Evolutionary conservation across 805 yeast genomes (phyloP), one percentile per base, ranked within the genome.

Genomic region (Kodamaea hsintzibuensis): DNA sequence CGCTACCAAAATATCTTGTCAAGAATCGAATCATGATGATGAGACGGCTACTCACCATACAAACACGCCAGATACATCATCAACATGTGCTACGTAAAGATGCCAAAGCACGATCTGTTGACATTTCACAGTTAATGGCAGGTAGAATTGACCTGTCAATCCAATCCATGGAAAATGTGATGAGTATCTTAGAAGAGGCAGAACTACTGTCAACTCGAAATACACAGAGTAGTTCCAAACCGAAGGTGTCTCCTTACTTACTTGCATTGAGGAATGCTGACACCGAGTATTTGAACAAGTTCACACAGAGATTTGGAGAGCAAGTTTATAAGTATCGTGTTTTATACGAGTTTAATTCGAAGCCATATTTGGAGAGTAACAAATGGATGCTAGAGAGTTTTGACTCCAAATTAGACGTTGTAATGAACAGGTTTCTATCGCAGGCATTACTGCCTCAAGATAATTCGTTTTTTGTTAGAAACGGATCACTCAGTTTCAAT

Each of bases 81-180:
- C 37, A 44, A n/a, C 37, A 25, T 33, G 38, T 25, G 16, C 37
- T 44, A 44, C 37, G 17, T 6, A 44, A 44, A 17, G 44, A 40
- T 12, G 9, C 17, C 44, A n/a, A 40, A 7, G n/a, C 48, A 13
- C 37, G 38, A 16, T 6, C 45, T 13, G 50, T 51, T 12, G 43
- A 51, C 25, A 27, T 51, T 3, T 17, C 54, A 8, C 19, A 51
- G 22, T 51, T 19, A 49, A 35, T 51, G 50, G 27, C 30, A 6
- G 33, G 33, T 9, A 43, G 52, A 12, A 17, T 47, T 9, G 56
- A 56, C 30, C 52, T 56, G 30, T 51, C 57, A 33, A 56, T 58
- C 27, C 54, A 49, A 46, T 47, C 57, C 8, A 55, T 58, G 59
- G 58, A 58, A 18, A 58, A 53, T 25, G 56, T 58, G 37, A 51